Evolutionary conservation across 352 stramenopile species (phyloP).

Genomic region (Globisporangium abappressorium): DNA sequence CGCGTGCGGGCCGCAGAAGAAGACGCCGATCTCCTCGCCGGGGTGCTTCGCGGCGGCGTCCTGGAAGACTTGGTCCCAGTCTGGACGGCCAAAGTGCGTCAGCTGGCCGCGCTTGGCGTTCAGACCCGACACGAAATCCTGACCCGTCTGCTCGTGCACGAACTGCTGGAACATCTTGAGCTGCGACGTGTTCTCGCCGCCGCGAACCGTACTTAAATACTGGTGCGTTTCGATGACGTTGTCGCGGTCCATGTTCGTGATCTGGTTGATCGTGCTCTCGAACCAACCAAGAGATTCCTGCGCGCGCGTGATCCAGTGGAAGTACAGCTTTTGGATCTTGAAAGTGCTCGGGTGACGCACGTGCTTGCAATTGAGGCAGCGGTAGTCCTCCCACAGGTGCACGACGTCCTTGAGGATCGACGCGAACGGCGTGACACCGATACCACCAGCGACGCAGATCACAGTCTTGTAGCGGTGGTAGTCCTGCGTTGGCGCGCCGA

Average conservation of each 20-base stretch:
- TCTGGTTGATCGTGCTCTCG: constrained; percentile 83
- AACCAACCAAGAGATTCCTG: constrained; percentile 86
- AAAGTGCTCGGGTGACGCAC: constrained; percentile 68
- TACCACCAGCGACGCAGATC: constrained; percentile 70
- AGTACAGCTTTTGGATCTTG: constrained; percentile 84
- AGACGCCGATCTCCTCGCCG: constrained; percentile 80
- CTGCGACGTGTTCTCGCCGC: constrained; percentile 64
- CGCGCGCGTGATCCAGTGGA: constrained; percentile 82
- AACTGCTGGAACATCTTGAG: constrained; percentile 87
- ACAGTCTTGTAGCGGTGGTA: constrained; percentile 77
- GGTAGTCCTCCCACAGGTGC: constrained; percentile 73
- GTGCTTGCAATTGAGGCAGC: constrained; percentile 70
- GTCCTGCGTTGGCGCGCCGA: constrained; percentile 71
- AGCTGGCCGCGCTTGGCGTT: constrained; percentile 62
- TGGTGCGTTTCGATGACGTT: constrained; percentile 81
- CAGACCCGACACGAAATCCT: constrained; percentile 79
- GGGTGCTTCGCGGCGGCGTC: constrained; percentile 44
- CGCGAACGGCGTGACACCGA: constrained; percentile 81
- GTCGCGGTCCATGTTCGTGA: constrained; percentile 70
- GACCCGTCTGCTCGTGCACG: constrained; percentile 67
- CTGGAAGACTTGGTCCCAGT: constrained; percentile 80
- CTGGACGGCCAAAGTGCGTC: constrained; percentile 83
- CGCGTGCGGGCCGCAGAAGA: constrained; percentile 79
- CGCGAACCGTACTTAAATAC: constrained; percentile 81
- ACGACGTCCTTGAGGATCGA: constrained; percentile 80